These are phyloP conservation scores for Onygenales sp. DNA, from an alignment of 2,329 filamentous ascomycete genomes.

Conservation along the genomic window DNA sequence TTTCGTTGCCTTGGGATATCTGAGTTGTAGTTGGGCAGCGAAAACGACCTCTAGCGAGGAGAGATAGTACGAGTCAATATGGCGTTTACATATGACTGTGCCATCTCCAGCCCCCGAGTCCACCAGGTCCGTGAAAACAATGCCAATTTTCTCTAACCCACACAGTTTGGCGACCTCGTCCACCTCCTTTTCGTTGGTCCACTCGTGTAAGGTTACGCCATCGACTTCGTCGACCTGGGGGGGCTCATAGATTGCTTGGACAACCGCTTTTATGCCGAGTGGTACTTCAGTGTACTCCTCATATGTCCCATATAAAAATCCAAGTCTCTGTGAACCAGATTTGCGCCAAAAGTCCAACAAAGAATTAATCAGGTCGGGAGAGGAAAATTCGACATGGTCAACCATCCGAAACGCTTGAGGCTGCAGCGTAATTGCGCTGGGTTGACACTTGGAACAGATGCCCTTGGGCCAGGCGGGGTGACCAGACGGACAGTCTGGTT, in stretches of 20 bases:
- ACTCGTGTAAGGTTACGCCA: slow-evolving; percentile 73
- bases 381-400: slow-evolving; percentile 93
- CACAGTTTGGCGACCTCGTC: slow-evolving; percentile 73
- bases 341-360: slow-evolving; percentile 87
- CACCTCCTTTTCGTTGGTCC: slow-evolving; percentile 75
- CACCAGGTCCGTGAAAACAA: slow-evolving; percentile 88
- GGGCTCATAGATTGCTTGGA: slow-evolving; percentile 94
- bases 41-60: slow-evolving; percentile 89
- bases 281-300: slow-evolving; percentile 88
- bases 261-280: slow-evolving; percentile 85
- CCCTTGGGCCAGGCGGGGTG: slow-evolving; percentile 91
- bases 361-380: slow-evolving; percentile 73
- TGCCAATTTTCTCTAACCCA: slow-evolving; percentile 77
- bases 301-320: slow-evolving; percentile 85
- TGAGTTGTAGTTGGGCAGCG: slow-evolving; percentile 76
- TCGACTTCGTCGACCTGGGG: slow-evolving; percentile 85
- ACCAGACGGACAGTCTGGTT: slow-evolving; percentile 79
- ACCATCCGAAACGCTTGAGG: slow-evolving; percentile 94
- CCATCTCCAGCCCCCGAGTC: slow-evolving; percentile 75
- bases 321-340: slow-evolving; percentile 73
- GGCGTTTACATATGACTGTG: slow-evolving; percentile 85
- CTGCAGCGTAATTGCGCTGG: slow-evolving; percentile 90
- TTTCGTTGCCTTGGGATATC: slow-evolving; percentile 81
- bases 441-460: slow-evolving; percentile 97
- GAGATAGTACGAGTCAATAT: slow-evolving; percentile 89